A percentile compares a stretch with the other conserved stretches of the same genome.
Evolutionary conservation across 164 flowering plant genomes (phyloP).

Genomic region (Aristolochia fimbriata): DNA sequence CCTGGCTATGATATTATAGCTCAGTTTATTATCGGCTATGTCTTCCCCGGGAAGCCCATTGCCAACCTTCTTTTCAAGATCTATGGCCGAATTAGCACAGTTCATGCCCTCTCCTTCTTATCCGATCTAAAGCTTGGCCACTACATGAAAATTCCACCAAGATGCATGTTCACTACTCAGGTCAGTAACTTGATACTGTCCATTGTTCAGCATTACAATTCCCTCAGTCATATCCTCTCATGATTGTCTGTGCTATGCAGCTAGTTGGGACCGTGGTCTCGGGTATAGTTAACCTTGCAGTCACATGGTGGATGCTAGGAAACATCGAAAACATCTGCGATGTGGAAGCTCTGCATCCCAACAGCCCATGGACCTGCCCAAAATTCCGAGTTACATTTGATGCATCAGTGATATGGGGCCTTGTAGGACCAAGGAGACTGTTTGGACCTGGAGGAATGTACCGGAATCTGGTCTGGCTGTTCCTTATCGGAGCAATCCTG

Average conservation of each 20-base stretch:
- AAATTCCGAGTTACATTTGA: constrained; percentile 82
- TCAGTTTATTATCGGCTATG: constrained; percentile 76
- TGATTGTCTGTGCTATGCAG: constrained; percentile 20
- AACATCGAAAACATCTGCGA: constrained; percentile 78
- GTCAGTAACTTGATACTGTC: constrained; percentile 18
- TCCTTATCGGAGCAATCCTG: constrained; percentile 76
- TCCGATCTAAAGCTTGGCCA: constrained; percentile 94
- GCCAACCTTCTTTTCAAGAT: constrained; percentile 92
- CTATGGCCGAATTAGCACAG: constrained; percentile 88
- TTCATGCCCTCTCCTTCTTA: constrained; percentile 88
- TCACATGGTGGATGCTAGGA: constrained; percentile 96
- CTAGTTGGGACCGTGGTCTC: constrained; percentile 76
- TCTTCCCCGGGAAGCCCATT: constrained; percentile 83
- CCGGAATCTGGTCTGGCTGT: constrained; percentile 84
- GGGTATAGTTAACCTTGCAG: constrained; percentile 68
- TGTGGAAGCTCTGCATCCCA: constrained; percentile 52
- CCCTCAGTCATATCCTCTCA: not conserved
- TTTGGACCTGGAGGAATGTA: constrained; percentile 84
- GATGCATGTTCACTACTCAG: constrained; percentile 93
- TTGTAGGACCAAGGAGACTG: constrained; percentile 69
- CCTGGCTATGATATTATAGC: constrained; percentile 98
- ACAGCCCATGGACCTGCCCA: constrained; percentile 97
- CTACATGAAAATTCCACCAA: constrained; percentile 97
- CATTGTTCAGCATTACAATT: not conserved
- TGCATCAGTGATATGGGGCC: constrained; percentile 95